Evolutionary conservation across 495 filamentous ascomycete species (phyloP), one percentile per base, ranked within the genome.

Genomic region (Trichocladium antarcticum): DNA sequence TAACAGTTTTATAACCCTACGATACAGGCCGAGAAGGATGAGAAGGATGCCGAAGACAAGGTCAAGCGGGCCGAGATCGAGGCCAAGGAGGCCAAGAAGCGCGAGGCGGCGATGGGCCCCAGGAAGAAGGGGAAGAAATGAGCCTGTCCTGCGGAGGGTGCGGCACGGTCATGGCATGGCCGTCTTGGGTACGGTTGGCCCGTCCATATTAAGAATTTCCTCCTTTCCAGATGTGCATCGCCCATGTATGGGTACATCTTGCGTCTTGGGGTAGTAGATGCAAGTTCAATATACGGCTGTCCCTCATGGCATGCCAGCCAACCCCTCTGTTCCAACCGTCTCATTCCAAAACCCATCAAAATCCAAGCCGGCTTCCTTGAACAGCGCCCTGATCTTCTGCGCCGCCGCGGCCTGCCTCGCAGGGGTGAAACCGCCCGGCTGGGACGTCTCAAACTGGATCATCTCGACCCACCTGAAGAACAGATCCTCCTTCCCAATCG

Each of bases 401-500:
- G 87, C 83, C 1, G 78, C 76, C 41, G 72, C 72, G 19, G 73
- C 63, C 66, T 89, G 84, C 54, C 76, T 71, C 56, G 88, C 83
- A 3, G 68, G 59, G 1, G 78, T 82, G 57, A 89, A 89, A 0
- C 83, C 83, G 35, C 82, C 86, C 0, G 85, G 79, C 50, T 74
- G 74, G 24, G 75, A 76, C 41, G 83, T 84, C 66, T 92, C 87
- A 57, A 77, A 87, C 63, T 93, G 87, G 34, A 93, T 72, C 47
- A 92, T 64, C 67, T 94, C 87, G 42, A 89, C 82, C 84, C 85
- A 89, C 28, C 81, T 74, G 64, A 81, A 92, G 67, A 94, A 94
- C 7, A 94, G 62, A 47, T 81, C 76, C 62, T 92, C 87, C 63
- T 92, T 89, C 9, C 84, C 84, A 60, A 89, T 67, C 2, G 71